phyloP scores from a whole-genome alignment of 2,329 filamentous ascomycete genomes.

The Penicillium sp. region DNA sequence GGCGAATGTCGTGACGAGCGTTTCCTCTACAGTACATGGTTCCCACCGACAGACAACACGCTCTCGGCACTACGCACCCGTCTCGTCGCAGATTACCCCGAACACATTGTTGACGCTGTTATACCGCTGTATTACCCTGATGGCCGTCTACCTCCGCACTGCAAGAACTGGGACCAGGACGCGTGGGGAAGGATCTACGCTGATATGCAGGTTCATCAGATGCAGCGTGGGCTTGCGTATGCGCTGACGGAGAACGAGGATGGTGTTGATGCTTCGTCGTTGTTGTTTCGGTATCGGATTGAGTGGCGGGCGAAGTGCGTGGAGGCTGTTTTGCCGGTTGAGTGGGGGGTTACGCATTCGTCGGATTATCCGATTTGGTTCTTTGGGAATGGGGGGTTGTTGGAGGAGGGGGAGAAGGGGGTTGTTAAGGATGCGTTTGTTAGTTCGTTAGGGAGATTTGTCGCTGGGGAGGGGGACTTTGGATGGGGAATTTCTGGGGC shows the following conservation, averaged over 20 bases:
- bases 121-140: slow-evolving; percentile 48
- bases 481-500: slow-evolving; percentile 30
- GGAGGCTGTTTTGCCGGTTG: slow-evolving; percentile 42
- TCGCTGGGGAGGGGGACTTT: slow-evolving; percentile 24
- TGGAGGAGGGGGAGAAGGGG: slow-evolving; percentile 48
- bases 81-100: slow-evolving; percentile 55
- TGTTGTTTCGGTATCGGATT: slow-evolving; percentile 55
- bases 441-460: slow-evolving; percentile 32
- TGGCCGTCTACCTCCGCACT: slow-evolving; percentile 40
- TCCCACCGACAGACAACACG: slow-evolving; percentile 45
- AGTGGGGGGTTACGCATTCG: slow-evolving; percentile 57
- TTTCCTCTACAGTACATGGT: slow-evolving; percentile 53
- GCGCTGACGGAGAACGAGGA: slow-evolving; percentile 41
- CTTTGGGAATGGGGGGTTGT: slow-evolving; percentile 50
- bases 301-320: slow-evolving; percentile 54
- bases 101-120: slow-evolving; percentile 44
- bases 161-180: slow-evolving; percentile 48
- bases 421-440: slow-evolving; percentile 36
- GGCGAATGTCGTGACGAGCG: slow-evolving; percentile 59
- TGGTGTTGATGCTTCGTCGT: slow-evolving; percentile 41
- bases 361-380: slow-evolving; percentile 58
- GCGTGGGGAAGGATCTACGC: slow-evolving; percentile 58
- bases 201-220: slow-evolving; percentile 56
- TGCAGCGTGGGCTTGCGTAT: slow-evolving; percentile 53
- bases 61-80: slow-evolving; percentile 47